Conservation (phyloP, 371 early-diverging fungal species). For the Spiromyces aspiralis region DNA sequence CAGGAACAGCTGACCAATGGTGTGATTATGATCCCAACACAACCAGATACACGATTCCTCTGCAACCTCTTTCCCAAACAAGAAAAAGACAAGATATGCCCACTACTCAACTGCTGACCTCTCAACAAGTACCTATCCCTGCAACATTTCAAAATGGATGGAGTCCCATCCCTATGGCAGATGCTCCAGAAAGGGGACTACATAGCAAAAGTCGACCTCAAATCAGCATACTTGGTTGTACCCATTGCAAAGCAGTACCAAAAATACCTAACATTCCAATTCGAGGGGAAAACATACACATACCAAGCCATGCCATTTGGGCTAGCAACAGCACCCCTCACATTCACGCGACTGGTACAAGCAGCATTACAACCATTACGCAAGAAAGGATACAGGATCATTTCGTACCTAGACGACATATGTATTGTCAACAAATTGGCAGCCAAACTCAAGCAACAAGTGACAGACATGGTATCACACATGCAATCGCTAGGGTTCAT, state of each 20-base stretch:
- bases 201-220: slow-evolving; percentile 21
- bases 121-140: slow-evolving; percentile 23
- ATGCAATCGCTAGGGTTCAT: slow-evolving; percentile 18
- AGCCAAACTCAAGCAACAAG: slow-evolving; percentile 3
- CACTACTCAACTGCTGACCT: slow-evolving; percentile 22
- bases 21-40: slow-evolving; percentile 1
- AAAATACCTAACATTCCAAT: slow-evolving; percentile 27
- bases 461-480: slow-evolving; percentile 11
- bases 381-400: slow-evolving; percentile 18
- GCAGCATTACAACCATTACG: slow-evolving; percentile 20
- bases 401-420: slow-evolving; percentile 27
- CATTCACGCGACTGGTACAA: slow-evolving; percentile 28
- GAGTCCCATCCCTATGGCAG: slow-evolving; percentile 19
- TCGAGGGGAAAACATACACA: slow-evolving; percentile 29
- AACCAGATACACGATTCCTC: background rate
- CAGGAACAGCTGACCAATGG: slow-evolving; percentile 2
- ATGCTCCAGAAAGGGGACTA: slow-evolving; percentile 17
- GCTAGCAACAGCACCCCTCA: slow-evolving; percentile 27
- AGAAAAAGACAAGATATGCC: slow-evolving; percentile 3
- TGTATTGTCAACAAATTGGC: slow-evolving; percentile 14
- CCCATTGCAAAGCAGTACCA: slow-evolving; percentile 18
- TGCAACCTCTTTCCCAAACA: slow-evolving; percentile 1
- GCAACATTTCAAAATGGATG: slow-evolving; percentile 13
- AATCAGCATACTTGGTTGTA: slow-evolving; percentile 25
- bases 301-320: slow-evolving; percentile 31